phyloP scores from a whole-genome alignment of 441 rosid species.

The Gossypium lobatum region DNA sequence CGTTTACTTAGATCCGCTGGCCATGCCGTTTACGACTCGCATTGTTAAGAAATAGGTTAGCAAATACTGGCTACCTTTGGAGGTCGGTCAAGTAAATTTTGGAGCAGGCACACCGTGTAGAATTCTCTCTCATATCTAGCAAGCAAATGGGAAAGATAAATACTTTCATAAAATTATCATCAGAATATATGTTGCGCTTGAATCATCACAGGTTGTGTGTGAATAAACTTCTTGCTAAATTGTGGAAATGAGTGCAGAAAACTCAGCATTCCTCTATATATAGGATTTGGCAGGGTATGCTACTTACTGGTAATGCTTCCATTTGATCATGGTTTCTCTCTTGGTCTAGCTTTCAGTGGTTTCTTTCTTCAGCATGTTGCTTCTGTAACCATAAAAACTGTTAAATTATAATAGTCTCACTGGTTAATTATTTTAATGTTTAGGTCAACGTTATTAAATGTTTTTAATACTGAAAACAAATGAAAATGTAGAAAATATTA shows the following conservation, averaged over 20 bases:
- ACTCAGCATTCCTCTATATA: too few relatives aligned
- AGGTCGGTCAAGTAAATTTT: not conserved
- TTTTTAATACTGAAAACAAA: not conserved
- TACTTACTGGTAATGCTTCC: not conserved
- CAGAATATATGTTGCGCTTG: too few relatives aligned
- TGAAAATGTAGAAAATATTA: not conserved
- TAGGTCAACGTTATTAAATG: not conserved
- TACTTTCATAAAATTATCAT: too few relatives aligned
- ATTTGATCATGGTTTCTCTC: not conserved
- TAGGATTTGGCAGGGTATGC: not conserved
- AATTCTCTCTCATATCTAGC: not conserved
- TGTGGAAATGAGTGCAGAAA: too few relatives aligned
- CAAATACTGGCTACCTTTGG: not conserved
- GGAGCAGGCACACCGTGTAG: not conserved
- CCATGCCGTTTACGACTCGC: not conserved
- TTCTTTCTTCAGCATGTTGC: not conserved
- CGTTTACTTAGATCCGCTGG: not conserved
- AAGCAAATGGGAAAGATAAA: not conserved
- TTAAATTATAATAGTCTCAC: not conserved
- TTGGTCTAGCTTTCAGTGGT: not conserved
- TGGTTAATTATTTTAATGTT: not conserved
- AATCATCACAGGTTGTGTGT: too few relatives aligned
- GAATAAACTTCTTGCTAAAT: too few relatives aligned
- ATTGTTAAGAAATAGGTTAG: not conserved
- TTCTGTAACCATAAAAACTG: not conserved